phyloP scores from a whole-genome alignment of 2,329 filamentous ascomycete genomes.

The Eutypa lata region DNA sequence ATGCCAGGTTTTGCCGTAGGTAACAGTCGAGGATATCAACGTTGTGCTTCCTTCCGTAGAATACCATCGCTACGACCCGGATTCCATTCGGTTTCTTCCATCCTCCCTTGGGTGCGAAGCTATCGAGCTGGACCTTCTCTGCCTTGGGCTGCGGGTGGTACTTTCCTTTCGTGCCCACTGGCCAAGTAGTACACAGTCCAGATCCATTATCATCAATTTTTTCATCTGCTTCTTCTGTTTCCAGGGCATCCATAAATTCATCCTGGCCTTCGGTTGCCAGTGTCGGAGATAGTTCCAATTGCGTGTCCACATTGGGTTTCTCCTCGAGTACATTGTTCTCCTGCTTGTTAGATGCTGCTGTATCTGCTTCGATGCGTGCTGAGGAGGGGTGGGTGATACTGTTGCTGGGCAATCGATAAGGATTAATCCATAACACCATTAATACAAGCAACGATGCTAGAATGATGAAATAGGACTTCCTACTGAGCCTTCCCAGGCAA shows the following conservation, averaged over 20 bases:
- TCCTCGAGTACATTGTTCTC: too few relatives aligned
- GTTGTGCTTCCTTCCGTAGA: constrained; percentile 41
- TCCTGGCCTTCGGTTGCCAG: too few relatives aligned
- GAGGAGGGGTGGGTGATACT: too few relatives aligned
- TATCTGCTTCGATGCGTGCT: too few relatives aligned
- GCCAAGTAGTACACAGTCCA: constrained; percentile 11
- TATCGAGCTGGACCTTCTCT: constrained; percentile 10
- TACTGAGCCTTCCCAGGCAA: not conserved
- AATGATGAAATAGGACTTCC: too few relatives aligned
- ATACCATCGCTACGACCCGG: constrained; percentile 41
- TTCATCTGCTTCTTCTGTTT: not conserved
- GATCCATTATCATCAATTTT: not conserved
- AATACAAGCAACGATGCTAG: too few relatives aligned
- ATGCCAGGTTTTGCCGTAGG: constrained; percentile 38
- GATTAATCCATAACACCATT: too few relatives aligned
- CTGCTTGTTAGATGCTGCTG: too few relatives aligned
- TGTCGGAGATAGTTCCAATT: too few relatives aligned
- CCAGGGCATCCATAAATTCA: too few relatives aligned
- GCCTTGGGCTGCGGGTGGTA: not conserved
- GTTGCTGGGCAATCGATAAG: too few relatives aligned
- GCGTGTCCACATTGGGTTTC: too few relatives aligned
- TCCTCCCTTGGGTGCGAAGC: constrained; percentile 20
- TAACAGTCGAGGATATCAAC: constrained; percentile 47
- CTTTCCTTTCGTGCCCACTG: constrained; percentile 6
- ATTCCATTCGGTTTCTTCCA: constrained; percentile 27